A percentile compares a stretch with the other conserved stretches of the same genome.
Evolutionary conservation across 306 rosid genomes (phyloP).

Genomic region (Crotalaria pallida): DNA sequence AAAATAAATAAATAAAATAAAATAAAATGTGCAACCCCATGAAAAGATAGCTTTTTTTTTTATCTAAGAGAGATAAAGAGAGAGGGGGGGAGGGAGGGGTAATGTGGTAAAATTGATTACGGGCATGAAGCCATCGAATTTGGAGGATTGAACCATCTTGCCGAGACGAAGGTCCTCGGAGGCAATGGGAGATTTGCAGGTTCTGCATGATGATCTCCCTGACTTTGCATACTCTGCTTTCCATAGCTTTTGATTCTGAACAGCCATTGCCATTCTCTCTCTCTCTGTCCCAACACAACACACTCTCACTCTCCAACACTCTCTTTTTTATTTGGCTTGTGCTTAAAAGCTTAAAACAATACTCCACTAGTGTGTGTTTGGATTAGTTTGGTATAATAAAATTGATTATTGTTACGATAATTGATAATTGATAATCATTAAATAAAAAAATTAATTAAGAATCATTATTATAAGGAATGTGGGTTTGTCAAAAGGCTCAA

Average conservation of each 20-base stretch:
- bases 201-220: conserved; percentile 78
- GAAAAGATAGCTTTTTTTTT: neutral
- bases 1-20: no score
- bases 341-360: no score
- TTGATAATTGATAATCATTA: no score
- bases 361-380: no score
- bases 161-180: conserved; percentile 82
- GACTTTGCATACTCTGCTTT: conserved; percentile 95
- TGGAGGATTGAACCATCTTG: conserved; percentile 86
- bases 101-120: conserved; percentile 17
- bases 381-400: no score
- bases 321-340: no score
- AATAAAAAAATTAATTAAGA: no score
- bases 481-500: no score
- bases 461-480: no score
- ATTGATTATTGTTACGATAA: no score
- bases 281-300: neutral
- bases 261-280: conserved; percentile 66
- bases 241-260: conserved; percentile 79
- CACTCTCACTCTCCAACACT: neutral
- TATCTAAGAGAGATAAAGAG: no score
- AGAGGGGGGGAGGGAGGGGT: neutral
- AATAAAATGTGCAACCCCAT: neutral
- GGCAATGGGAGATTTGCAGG: conserved; percentile 62
- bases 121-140: conserved; percentile 95